Evolutionary conservation across 2,329 filamentous ascomycete genomes (phyloP).

Genomic region (Ophiosphaerella herpotricha): DNA sequence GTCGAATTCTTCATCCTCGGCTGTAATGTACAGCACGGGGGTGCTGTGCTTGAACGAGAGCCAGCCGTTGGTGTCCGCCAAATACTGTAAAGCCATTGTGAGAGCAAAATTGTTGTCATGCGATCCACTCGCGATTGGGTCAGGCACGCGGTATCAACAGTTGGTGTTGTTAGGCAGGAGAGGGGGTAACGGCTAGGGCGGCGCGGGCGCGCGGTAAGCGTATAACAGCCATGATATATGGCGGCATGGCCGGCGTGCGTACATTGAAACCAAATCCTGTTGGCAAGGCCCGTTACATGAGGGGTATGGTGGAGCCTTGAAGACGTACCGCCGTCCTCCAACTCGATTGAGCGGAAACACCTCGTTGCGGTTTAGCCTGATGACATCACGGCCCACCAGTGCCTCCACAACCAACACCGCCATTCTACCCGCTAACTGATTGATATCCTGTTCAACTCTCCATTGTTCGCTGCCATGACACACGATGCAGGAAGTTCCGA

Average conservation of each 20-base stretch:
- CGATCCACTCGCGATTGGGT: slow-evolving; percentile 1
- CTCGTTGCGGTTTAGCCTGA: slow-evolving; percentile 4
- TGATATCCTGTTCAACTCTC: too few relatives aligned
- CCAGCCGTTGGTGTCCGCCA: slow-evolving; percentile 45
- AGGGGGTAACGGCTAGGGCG: slow-evolving; percentile 2
- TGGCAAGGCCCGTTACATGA: slow-evolving; percentile 16
- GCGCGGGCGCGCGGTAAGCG: slow-evolving; percentile 3
- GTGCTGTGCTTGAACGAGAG: slow-evolving; percentile 49
- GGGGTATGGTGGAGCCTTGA: slow-evolving; percentile 16
- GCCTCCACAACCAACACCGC: too few relatives aligned
- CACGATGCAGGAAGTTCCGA: too few relatives aligned
- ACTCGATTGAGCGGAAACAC: slow-evolving; percentile 3
- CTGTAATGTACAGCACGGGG: slow-evolving; percentile 55
- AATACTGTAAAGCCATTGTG: slow-evolving; percentile 42
- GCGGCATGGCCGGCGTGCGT: slow-evolving; percentile 12
- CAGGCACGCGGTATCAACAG: not conserved
- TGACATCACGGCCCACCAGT: slow-evolving; percentile 1
- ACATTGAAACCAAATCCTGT: slow-evolving; percentile 25
- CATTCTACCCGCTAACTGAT: too few relatives aligned
- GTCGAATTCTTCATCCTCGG: slow-evolving; percentile 62
- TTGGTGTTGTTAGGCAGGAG: not conserved
- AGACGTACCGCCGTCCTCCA: slow-evolving; percentile 9
- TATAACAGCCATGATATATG: slow-evolving; percentile 15
- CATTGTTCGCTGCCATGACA: too few relatives aligned
- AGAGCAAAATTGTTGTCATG: not conserved